These are phyloP conservation scores for Ceratobasidium papillatum DNA, from an alignment of 1,284 basidiomycete species.

Conservation along the genomic window DNA sequence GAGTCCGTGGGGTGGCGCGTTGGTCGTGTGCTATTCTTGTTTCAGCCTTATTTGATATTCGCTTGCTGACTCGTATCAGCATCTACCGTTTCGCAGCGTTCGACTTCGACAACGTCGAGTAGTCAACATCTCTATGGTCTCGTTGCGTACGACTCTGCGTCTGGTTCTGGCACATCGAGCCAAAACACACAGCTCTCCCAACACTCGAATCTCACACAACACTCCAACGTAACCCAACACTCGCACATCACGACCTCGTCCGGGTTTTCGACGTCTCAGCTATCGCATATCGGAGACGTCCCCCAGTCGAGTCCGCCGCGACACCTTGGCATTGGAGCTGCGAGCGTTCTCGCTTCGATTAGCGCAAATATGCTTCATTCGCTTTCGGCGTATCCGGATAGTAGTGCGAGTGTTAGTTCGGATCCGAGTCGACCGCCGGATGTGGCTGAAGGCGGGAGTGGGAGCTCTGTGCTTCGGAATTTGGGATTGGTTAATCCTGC, in stretches of 20 bases:
- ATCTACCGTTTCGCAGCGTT: conserved; percentile 30
- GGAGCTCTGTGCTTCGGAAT: neutral
- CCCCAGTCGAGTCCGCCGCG: conserved; percentile 29
- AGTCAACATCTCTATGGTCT: conserved; percentile 39
- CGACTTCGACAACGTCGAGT: conserved; percentile 26
- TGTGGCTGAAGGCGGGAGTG: neutral
- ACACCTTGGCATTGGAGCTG: neutral
- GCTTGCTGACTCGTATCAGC: conserved; percentile 1
- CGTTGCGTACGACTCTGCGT: conserved; percentile 33
- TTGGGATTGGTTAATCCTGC: conserved; percentile 31
- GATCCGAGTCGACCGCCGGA: conserved; percentile 7
- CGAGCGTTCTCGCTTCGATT: neutral
- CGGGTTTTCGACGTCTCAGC: conserved; percentile 22
- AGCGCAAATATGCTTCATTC: conserved; percentile 16
- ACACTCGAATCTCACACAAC: conserved; percentile 5
- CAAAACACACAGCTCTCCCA: neutral
- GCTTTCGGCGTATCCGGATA: conserved; percentile 27
- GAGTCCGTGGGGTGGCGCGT: neutral
- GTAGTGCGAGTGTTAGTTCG: conserved; percentile 20
- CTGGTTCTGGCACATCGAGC: conserved; percentile 5
- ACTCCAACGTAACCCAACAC: neutral
- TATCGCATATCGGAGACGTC: conserved; percentile 28
- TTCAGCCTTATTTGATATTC: neutral
- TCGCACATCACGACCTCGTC: neutral
- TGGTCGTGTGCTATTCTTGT: neutral